A percentile compares a stretch with the other conserved stretches of the same genome.
Evolutionary conservation across 2,329 filamentous ascomycete species (phyloP).

Genomic region (Paecilomyces formosus): DNA sequence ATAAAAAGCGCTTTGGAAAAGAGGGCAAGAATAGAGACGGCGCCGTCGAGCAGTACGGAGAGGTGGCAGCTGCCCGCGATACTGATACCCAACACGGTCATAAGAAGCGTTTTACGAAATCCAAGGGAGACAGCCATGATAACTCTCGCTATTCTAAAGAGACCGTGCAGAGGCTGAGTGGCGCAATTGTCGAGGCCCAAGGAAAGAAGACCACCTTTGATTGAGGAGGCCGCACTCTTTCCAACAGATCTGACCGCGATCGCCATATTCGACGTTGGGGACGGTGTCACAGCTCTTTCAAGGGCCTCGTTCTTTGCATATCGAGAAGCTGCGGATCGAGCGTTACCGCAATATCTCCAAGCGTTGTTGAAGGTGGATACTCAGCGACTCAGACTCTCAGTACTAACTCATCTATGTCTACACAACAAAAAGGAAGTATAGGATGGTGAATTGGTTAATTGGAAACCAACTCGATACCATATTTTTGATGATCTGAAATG

Average conservation of each 20-base stretch:
- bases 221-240: slow-evolving; percentile 22
- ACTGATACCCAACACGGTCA: background rate
- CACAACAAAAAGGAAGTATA: background rate
- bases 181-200: slow-evolving; percentile 67
- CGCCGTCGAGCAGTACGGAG: slow-evolving; percentile 11
- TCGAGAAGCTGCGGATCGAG: background rate
- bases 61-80: background rate
- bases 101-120: slow-evolving; percentile 28
- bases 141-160: slow-evolving; percentile 42
- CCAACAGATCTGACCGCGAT: background rate
- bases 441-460: background rate
- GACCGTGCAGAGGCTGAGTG: slow-evolving; percentile 60
- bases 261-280: background rate
- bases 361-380: background rate
- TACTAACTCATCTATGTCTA: background rate
- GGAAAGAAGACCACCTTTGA: slow-evolving; percentile 83
- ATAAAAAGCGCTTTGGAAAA: slow-evolving; percentile 90
- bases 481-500: background rate
- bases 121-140: slow-evolving; percentile 40
- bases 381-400: background rate
- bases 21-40: slow-evolving; percentile 42
- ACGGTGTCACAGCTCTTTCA: background rate
- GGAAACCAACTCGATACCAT: background rate
- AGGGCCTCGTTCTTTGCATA: background rate
- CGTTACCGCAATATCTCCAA: background rate